Conservation (phyloP, 2,329 filamentous ascomycete genomes). For the Fusarium sp. region DNA sequence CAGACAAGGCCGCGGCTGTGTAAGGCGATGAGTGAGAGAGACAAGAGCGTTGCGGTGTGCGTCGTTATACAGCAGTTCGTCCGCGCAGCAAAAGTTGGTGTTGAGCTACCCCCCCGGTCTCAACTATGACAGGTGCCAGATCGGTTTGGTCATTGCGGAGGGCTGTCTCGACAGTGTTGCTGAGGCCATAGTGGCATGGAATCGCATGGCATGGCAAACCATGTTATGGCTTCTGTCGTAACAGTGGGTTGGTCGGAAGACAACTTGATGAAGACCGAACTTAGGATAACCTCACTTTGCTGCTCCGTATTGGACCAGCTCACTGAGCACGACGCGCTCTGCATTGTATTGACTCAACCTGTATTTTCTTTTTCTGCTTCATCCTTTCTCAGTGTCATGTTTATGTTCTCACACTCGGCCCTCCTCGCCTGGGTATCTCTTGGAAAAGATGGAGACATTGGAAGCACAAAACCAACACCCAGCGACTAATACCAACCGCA, state of each 20-base stretch:
- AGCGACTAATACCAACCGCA: slow-evolving; percentile 11
- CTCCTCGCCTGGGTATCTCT: slow-evolving; percentile 9
- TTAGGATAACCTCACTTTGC: slow-evolving; percentile 26
- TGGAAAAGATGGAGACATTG: slow-evolving; percentile 17
- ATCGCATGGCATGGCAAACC: slow-evolving; percentile 11
- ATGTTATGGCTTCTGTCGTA: slow-evolving; percentile 15
- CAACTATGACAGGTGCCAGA: slow-evolving; percentile 38
- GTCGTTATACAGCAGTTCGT: slow-evolving; percentile 30
- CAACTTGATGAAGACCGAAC: slow-evolving; percentile 18
- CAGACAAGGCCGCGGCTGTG: slow-evolving; percentile 35
- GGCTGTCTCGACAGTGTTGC: slow-evolving; percentile 20
- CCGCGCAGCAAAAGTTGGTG: slow-evolving; percentile 13
- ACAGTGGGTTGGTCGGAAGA: slow-evolving; percentile 3
- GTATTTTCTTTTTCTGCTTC: slow-evolving; percentile 21
- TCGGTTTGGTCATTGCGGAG: slow-evolving; percentile 13
- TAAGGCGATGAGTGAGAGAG: slow-evolving; percentile 30
- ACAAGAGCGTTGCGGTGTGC: slow-evolving; percentile 36
- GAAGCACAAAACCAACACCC: slow-evolving; percentile 21
- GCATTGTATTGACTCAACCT: slow-evolving; percentile 19
- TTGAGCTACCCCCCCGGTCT: slow-evolving; percentile 14
- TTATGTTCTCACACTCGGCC: neutral
- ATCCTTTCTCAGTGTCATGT: slow-evolving; percentile 1
- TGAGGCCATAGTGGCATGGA: slow-evolving; percentile 32
- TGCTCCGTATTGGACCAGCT: slow-evolving; percentile 18
- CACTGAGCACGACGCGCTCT: slow-evolving; percentile 28